phyloP scores from a whole-genome alignment of 352 stramenopile genomes.

The Aphanomyces euteiches region DNA sequence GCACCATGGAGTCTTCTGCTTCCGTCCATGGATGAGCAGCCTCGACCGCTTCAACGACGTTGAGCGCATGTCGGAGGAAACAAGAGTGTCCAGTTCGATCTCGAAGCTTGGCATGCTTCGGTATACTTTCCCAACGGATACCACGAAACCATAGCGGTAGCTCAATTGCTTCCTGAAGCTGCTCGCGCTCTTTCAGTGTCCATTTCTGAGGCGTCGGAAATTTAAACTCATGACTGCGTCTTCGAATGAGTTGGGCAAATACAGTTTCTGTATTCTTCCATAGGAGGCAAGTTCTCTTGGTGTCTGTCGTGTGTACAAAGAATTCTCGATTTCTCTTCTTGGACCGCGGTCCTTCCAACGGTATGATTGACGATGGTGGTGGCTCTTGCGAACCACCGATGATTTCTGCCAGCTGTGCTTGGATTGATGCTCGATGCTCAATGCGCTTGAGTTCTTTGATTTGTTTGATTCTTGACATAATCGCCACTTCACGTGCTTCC shows the following conservation, averaged over 20 bases:
- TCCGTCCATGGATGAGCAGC: slow-evolving; percentile 8
- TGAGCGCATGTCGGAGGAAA: slow-evolving; percentile 4
- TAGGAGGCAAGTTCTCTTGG: background rate
- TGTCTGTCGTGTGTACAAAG: background rate
- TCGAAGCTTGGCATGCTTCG: background rate
- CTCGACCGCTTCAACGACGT: background rate
- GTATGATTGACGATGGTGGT: background rate
- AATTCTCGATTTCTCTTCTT: background rate
- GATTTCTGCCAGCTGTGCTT: background rate
- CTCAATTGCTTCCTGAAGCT: background rate
- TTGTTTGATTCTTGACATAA: background rate
- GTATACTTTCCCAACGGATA: slow-evolving; percentile 10
- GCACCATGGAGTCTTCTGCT: slow-evolving; percentile 5
- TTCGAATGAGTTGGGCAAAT: background rate
- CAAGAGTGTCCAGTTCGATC: slow-evolving; percentile 9
- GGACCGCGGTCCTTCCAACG: background rate
- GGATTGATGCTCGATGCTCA: background rate
- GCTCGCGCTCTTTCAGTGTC: background rate
- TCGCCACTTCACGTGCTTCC: slow-evolving; percentile 1
- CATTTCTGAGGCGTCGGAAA: slow-evolving; percentile 8
- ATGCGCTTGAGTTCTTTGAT: background rate
- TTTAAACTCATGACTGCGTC: background rate
- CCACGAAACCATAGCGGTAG: background rate
- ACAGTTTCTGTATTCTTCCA: background rate
- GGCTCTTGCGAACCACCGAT: background rate